phyloP scores from a whole-genome alignment of 1,284 basidiomycete genomes.

The Tausonia pullulans region DNA sequence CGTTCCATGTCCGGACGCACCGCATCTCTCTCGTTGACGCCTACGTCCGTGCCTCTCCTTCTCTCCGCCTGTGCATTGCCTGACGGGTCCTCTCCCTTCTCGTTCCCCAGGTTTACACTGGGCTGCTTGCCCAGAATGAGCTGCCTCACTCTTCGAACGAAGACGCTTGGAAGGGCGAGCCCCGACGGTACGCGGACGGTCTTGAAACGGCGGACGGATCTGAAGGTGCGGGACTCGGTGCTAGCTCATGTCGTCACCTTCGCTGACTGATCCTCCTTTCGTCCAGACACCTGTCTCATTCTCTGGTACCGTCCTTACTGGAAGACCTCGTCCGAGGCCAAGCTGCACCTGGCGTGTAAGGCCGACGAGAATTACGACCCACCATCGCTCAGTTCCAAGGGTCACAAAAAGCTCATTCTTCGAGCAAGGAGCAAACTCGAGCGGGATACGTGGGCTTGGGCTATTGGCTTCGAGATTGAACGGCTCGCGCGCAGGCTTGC shows the following conservation, averaged over 20 bases:
- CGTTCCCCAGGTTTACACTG: constrained; percentile 43
- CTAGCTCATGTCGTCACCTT: constrained; percentile 9
- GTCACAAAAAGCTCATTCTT: constrained; percentile 54
- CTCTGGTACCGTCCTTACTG: constrained; percentile 16
- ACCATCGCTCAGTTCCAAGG: constrained; percentile 41
- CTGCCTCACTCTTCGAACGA: constrained; percentile 40
- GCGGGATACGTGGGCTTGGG: constrained; percentile 79
- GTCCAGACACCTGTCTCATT: constrained; percentile 13
- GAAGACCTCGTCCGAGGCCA: constrained; percentile 2
- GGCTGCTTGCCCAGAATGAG: constrained; percentile 41
- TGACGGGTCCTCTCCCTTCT: neutral
- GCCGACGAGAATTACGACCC: constrained; percentile 36
- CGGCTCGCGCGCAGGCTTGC: constrained; percentile 39
- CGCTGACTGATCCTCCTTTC: neutral
- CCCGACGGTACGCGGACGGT: constrained; percentile 65
- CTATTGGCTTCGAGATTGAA: constrained; percentile 70
- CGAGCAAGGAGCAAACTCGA: constrained; percentile 66
- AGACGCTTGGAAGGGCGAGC: constrained; percentile 47
- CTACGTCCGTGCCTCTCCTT: constrained; percentile 49
- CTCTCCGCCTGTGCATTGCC: constrained; percentile 32
- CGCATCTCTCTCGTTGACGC: constrained; percentile 55
- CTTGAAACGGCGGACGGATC: constrained; percentile 63
- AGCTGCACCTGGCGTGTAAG: constrained; percentile 2
- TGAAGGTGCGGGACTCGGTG: constrained; percentile 45
- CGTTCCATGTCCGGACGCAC: constrained; percentile 40